Conservation (phyloP, 306 rosid genomes). For the Prunus salicina region DNA sequence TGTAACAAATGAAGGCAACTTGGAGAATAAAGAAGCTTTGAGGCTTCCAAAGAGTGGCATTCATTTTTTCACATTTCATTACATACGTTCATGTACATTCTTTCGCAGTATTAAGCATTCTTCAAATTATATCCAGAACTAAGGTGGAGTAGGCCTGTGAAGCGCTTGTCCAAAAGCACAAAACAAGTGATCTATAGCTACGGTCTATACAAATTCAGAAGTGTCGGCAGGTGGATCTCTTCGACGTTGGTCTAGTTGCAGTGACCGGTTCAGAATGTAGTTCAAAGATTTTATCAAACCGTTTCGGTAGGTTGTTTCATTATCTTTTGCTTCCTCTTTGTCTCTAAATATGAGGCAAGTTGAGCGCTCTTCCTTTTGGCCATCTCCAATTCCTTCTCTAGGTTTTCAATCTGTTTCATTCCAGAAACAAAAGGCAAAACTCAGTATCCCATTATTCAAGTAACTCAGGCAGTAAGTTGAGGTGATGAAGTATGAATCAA, state of each 20-base stretch:
- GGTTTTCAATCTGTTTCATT: conserved; percentile 49
- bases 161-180: neutral
- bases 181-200: neutral
- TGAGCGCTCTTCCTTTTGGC: conserved; percentile 41
- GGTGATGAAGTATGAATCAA: neutral
- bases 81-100: neutral
- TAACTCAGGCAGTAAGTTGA: neutral
- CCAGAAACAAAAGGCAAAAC: conserved; percentile 24
- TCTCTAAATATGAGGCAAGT: conserved; percentile 50
- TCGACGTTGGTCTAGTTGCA: neutral
- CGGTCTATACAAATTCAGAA: neutral
- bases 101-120: neutral
- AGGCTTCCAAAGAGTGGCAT: neutral
- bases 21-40: neutral
- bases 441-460: neutral
- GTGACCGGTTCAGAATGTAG: neutral
- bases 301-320: neutral
- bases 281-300: neutral
- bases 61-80: neutral
- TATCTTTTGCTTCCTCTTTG: conserved; percentile 36
- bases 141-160: neutral
- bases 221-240: neutral
- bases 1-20: neutral
- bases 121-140: neutral
- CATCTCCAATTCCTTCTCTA: conserved; percentile 58